Evolutionary conservation across 169 alveolate species (phyloP).

Genomic region (Eimeria falciformis): DNA sequence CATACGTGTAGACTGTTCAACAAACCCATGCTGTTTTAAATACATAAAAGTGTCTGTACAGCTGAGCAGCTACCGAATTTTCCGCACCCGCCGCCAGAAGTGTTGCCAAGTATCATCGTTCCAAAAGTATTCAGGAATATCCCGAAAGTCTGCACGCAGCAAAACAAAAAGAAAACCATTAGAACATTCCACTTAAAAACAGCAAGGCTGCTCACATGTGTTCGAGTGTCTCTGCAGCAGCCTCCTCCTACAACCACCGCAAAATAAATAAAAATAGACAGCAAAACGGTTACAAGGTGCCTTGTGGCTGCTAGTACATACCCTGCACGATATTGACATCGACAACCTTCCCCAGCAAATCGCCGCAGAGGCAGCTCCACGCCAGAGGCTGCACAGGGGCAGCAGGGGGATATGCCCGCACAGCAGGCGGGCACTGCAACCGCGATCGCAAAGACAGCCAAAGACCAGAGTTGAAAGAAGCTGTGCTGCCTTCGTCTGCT

Average conservation of each 20-base stretch:
- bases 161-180: no score
- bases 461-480: no score
- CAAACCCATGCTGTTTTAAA: no score
- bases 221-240: no score
- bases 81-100: conserved; percentile 58
- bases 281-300: no score
- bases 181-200: no score
- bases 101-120: conserved; percentile 68
- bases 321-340: conserved; percentile 61
- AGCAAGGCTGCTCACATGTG: no score
- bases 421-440: neutral
- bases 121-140: conserved; percentile 66
- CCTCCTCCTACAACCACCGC: no score
- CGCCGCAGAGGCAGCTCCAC: conserved; percentile 15
- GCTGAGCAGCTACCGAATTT: no score
- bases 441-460: neutral
- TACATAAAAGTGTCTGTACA: no score
- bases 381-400: conserved; percentile 5
- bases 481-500: neutral
- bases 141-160: conserved; percentile 26
- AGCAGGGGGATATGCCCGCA: neutral
- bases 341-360: conserved; percentile 19
- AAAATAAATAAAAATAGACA: no score
- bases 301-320: neutral
- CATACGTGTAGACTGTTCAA: no score